These are phyloP conservation scores for Trichoderma afroharzianum DNA, from an alignment of 2,329 filamentous ascomycete species.

Conservation along the genomic window DNA sequence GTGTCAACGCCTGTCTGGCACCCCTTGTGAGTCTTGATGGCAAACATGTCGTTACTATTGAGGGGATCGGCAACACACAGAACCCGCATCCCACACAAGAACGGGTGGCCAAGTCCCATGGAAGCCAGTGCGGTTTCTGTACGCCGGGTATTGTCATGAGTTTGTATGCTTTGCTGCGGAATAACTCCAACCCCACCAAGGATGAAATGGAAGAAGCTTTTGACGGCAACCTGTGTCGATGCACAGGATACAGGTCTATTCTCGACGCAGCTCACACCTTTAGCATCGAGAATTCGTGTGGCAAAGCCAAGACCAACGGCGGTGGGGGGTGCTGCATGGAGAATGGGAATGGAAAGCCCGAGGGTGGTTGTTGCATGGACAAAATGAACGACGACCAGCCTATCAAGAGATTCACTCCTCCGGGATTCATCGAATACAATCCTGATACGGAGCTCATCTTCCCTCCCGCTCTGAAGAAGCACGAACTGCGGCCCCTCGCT, in stretches of 20 bases:
- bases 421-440: slow-evolving; percentile 91
- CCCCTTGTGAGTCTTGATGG: slow-evolving; percentile 91
- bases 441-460: slow-evolving; percentile 95
- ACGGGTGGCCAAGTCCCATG: slow-evolving; percentile 84
- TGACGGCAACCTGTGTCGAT: slow-evolving; percentile 92
- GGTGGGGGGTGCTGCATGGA: slow-evolving; percentile 70
- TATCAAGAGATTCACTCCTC: slow-evolving; percentile 72
- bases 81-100: slow-evolving; percentile 87
- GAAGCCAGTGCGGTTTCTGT: slow-evolving; percentile 91
- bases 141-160: slow-evolving; percentile 99
- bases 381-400: slow-evolving; percentile 48
- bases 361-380: slow-evolving; percentile 66
- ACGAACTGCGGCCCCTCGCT: slow-evolving; percentile 74
- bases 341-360: slow-evolving; percentile 42
- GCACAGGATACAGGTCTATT: slow-evolving; percentile 92
- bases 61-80: slow-evolving; percentile 88
- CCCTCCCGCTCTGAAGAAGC: slow-evolving; percentile 77
- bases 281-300: slow-evolving; percentile 53
- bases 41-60: slow-evolving; percentile 96
- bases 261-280: slow-evolving; percentile 93
- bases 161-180: slow-evolving; percentile 85
- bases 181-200: slow-evolving; percentile 72
- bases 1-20: slow-evolving; percentile 91
- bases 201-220: slow-evolving; percentile 93
- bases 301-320: slow-evolving; percentile 42